Evolutionary conservation across 441 rosid species (phyloP).

Genomic region (Gossypium schwendimanii): DNA sequence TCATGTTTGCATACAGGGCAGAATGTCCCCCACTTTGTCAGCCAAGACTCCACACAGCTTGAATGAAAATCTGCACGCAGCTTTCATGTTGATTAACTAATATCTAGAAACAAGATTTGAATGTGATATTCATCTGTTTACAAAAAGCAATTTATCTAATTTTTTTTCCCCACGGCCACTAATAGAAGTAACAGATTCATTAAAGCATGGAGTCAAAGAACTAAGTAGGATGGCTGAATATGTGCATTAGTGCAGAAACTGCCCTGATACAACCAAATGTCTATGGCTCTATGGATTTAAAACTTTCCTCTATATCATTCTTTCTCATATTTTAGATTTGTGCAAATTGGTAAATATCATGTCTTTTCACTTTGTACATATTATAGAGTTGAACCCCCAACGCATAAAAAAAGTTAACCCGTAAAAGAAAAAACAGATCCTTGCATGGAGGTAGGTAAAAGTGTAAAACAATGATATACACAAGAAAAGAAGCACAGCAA

Average conservation of each 20-base stretch:
- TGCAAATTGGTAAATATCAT: not conserved
- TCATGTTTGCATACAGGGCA: conserved; percentile 83
- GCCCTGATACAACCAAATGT: not conserved
- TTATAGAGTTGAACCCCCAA: not conserved
- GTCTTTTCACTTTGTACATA: not conserved
- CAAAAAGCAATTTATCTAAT: not conserved
- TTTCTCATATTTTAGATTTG: not conserved
- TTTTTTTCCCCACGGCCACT: not conserved
- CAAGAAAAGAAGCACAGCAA: not conserved
- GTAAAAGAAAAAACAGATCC: not conserved
- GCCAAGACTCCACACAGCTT: conserved; percentile 63
- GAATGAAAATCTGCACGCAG: conserved; percentile 59
- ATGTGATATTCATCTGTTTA: not conserved
- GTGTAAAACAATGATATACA: not conserved
- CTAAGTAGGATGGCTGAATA: not conserved
- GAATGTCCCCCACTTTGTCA: conserved; percentile 66
- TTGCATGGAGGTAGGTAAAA: not conserved
- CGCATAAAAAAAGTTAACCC: not conserved
- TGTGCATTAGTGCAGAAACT: not conserved
- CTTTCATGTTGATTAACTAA: not conserved
- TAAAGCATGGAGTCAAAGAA: not conserved
- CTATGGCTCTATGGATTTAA: not conserved
- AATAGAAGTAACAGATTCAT: not conserved
- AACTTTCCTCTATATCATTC: not conserved
- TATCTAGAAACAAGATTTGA: not conserved